A percentile compares a stretch with the other conserved stretches of the same genome.
phyloP scores from a whole-genome alignment of 768 basidiomycete genomes.

The Mycena floridula region DNA sequence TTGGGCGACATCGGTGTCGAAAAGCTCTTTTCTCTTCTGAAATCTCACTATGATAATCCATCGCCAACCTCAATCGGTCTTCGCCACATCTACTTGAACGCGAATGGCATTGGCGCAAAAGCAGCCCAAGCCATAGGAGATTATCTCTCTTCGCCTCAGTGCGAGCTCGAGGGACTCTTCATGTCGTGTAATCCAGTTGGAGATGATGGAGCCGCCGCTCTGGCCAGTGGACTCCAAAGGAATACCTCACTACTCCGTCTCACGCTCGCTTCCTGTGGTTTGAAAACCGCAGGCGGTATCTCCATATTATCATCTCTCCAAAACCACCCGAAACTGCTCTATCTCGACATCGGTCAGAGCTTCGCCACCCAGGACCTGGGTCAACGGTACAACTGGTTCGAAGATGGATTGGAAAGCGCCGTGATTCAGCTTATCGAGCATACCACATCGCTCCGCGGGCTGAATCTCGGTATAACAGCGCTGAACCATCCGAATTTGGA shows the following conservation, averaged over 20 bases:
- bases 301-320: constrained; percentile 7
- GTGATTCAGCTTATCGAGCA: constrained; percentile 6
- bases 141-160: constrained; percentile 6
- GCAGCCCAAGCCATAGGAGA: constrained; percentile 7
- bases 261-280: constrained; percentile 6
- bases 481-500: constrained; percentile 6
- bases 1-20: constrained; percentile 10
- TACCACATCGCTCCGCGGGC: constrained; percentile 4
- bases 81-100: constrained; percentile 10
- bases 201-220: constrained; percentile 8
- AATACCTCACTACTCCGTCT: constrained; percentile 9
- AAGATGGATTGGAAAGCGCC: constrained; percentile 1
- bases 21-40: constrained; percentile 5
- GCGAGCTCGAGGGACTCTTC: constrained; percentile 10
- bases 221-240: constrained; percentile 5
- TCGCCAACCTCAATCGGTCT: constrained; percentile 2
- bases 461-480: constrained; percentile 7
- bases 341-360: constrained; percentile 4
- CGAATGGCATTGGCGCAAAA: constrained; percentile 8
- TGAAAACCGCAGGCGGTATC: constrained; percentile 4
- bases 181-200: constrained; percentile 9
- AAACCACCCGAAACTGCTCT: constrained; percentile 6
- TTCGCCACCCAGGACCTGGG: constrained; percentile 6
- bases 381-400: constrained; percentile 9
- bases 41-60: background rate